A percentile compares a stretch with the other conserved stretches of the same genome.
Evolutionary conservation across 495 filamentous ascomycete genomes (phyloP).

Genomic region (Astrothelium macrocarpum): DNA sequence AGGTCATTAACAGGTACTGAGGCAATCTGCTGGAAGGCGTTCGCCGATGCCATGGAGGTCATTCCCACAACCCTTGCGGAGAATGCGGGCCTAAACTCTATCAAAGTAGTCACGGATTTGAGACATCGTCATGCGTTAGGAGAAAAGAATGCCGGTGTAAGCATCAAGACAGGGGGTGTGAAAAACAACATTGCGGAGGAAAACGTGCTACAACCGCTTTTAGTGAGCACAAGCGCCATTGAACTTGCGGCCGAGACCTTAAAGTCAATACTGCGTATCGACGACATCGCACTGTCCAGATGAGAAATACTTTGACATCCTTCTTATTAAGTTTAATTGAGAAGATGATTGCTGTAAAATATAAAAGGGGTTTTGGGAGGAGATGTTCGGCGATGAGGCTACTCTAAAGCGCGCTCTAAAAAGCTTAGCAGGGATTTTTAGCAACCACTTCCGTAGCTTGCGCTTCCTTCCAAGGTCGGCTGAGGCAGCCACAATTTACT

Average conservation of each 20-base stretch:
- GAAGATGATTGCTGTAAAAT: background rate
- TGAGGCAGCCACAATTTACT: background rate
- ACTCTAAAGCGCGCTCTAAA: background rate
- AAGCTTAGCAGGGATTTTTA: background rate
- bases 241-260: conserved; percentile 95
- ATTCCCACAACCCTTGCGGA: conserved; percentile 94
- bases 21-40: conserved; percentile 96
- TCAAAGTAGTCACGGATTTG: conserved; percentile 97
- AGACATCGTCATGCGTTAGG: conserved; percentile 87
- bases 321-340: no score
- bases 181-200: conserved; percentile 92
- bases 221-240: conserved; percentile 95
- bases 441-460: background rate
- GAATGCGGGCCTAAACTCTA: conserved; percentile 93
- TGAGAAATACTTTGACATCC: background rate
- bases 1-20: conserved; percentile 80
- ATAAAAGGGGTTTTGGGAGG: background rate
- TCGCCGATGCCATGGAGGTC: conserved; percentile 95
- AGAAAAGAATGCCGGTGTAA: conserved; percentile 91
- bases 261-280: conserved; percentile 97
- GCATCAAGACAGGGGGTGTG: conserved; percentile 93
- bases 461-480: background rate
- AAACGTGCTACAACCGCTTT: conserved; percentile 90
- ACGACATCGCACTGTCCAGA: conserved; percentile 65
- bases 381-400: background rate